phyloP scores from a whole-genome alignment of 495 filamentous ascomycete species.

The Xylaria acuta region DNA sequence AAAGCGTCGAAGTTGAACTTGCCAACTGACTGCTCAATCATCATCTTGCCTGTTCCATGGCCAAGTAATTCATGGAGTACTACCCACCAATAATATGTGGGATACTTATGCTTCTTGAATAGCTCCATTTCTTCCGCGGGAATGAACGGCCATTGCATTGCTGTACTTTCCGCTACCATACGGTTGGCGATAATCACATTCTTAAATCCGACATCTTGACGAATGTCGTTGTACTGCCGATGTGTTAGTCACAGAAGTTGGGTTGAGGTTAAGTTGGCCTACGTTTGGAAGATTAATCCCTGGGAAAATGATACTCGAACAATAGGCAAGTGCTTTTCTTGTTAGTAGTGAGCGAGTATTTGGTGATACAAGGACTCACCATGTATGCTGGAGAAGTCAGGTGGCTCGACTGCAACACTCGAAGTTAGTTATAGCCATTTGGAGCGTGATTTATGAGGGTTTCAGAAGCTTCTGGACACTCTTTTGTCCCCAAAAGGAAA shows the following conservation, averaged over 20 bases:
- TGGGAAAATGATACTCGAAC: slow-evolving; percentile 18
- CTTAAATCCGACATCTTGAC: slow-evolving; percentile 53
- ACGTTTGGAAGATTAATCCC: slow-evolving; percentile 25
- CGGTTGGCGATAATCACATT: slow-evolving; percentile 57
- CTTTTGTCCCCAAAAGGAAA: too few species aligned
- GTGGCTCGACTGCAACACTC: too few species aligned
- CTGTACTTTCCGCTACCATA: slow-evolving; percentile 48
- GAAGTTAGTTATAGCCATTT: too few species aligned
- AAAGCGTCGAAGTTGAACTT: slow-evolving; percentile 55
- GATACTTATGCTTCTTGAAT: slow-evolving; percentile 48
- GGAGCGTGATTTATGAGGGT: too few species aligned
- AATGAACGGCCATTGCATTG: slow-evolving; percentile 46
- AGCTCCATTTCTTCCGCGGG: slow-evolving; percentile 41
- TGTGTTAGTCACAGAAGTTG: neutral
- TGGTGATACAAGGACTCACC: slow-evolving; percentile 50
- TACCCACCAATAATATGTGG: slow-evolving; percentile 49
- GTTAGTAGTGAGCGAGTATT: slow-evolving; percentile 49
- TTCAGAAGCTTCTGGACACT: too few species aligned
- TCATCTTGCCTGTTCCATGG: slow-evolving; percentile 41
- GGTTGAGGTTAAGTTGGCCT: neutral
- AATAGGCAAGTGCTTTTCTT: slow-evolving; percentile 20
- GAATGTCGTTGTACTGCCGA: slow-evolving; percentile 56
- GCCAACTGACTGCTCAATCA: slow-evolving; percentile 38
- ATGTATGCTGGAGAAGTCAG: slow-evolving; percentile 74
- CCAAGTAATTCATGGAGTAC: slow-evolving; percentile 56